Conservation (phyloP, 164 flowering plant species). For the Hamamelis virginiana region DNA sequence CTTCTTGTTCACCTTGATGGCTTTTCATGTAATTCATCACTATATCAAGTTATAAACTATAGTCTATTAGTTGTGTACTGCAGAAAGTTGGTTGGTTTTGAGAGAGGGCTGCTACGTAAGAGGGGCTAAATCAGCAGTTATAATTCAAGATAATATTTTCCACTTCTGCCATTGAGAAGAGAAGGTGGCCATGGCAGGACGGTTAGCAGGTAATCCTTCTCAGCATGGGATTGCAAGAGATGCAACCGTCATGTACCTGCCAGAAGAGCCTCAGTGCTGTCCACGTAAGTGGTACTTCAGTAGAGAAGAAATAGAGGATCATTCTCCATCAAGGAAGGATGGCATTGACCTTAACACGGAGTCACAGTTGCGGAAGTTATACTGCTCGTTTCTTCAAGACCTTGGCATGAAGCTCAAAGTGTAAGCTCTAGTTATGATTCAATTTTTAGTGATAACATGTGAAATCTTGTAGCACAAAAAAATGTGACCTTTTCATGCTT, state of each 20-base stretch:
- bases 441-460: neutral
- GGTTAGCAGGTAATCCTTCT: constrained; percentile 21
- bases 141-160: neutral
- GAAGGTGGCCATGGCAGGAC: constrained; percentile 27
- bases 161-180: constrained; percentile 2
- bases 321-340: constrained; percentile 72
- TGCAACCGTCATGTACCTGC: neutral
- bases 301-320: constrained; percentile 49
- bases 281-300: constrained; percentile 51
- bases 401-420: constrained; percentile 62
- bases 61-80: too few relatives aligned
- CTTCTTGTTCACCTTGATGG: too few relatives aligned
- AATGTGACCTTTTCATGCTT: neutral
- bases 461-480: neutral
- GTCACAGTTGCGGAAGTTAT: constrained; percentile 42
- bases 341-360: constrained; percentile 49
- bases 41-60: too few relatives aligned
- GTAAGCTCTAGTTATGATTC: constrained; percentile 33
- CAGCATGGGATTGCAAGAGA: constrained; percentile 11
- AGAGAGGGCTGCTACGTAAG: neutral
- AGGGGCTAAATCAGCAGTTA: neutral
- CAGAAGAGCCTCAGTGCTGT: constrained; percentile 22
- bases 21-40: too few relatives aligned
- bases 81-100: too few relatives aligned
- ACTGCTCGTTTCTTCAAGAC: constrained; percentile 59